These are phyloP conservation scores for Ogataea philodendri DNA, from an alignment of 805 yeast genomes.

Conservation along the genomic window DNA sequence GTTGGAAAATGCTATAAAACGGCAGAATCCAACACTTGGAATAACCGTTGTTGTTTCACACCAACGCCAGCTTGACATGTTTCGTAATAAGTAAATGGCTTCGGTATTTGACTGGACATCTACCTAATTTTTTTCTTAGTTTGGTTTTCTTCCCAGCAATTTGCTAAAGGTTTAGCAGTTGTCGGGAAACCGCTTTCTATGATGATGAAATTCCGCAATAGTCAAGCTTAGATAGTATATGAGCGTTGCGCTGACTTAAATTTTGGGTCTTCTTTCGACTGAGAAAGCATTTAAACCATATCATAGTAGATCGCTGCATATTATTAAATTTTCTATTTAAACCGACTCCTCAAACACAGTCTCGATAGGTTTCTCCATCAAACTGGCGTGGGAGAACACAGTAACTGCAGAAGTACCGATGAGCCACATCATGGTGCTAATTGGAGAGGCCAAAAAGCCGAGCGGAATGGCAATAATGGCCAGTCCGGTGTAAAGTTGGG, in stretches of 20 bases:
- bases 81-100: too few species aligned
- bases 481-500: constrained; percentile 87
- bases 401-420: constrained; percentile 89
- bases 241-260: constrained; percentile 38
- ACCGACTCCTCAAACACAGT: constrained; percentile 85
- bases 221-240: constrained; percentile 46
- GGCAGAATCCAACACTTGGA: too few species aligned
- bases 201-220: constrained; percentile 36
- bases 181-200: constrained; percentile 11
- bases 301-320: background rate
- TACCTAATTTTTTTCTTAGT: background rate
- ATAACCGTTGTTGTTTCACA: too few species aligned
- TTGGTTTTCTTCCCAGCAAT: constrained; percentile 4
- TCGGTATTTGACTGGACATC: too few species aligned
- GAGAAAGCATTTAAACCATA: constrained; percentile 15
- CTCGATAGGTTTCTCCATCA: constrained; percentile 97
- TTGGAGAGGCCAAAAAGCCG: constrained; percentile 39
- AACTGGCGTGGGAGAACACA: constrained; percentile 85
- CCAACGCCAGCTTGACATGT: too few species aligned
- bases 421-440: constrained; percentile 92
- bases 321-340: constrained; percentile 18
- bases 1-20: too few species aligned
- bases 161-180: constrained; percentile 4
- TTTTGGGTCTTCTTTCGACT: constrained; percentile 41
- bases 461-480: constrained; percentile 60